Conservation (phyloP, 352 stramenopile genomes). For the Pythium aristosporum region DNA sequence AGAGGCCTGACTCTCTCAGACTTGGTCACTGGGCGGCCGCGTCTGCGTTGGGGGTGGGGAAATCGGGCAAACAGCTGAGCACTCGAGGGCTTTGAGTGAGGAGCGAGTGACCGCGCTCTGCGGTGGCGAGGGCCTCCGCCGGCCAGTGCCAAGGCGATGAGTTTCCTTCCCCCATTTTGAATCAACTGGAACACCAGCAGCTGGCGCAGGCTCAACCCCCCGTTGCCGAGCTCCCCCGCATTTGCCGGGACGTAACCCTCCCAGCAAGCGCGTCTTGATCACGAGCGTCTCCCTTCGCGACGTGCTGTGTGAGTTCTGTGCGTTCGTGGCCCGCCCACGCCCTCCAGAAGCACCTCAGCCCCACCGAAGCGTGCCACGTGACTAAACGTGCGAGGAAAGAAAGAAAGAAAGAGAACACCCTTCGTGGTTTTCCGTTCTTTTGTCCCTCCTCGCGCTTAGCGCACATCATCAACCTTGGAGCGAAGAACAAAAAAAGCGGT, state of each 20-base stretch:
- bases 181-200: slow-evolving; percentile 21
- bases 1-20: slow-evolving; percentile 25
- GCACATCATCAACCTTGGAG: not conserved
- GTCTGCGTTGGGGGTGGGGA: slow-evolving; percentile 23
- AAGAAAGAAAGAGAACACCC: not conserved
- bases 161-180: slow-evolving; percentile 26
- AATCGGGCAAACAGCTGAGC: slow-evolving; percentile 11
- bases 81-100: not conserved
- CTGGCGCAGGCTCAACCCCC: not conserved
- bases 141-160: slow-evolving; percentile 8
- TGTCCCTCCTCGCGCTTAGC: not conserved
- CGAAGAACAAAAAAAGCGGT: not conserved
- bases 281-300: not conserved
- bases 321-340: not conserved
- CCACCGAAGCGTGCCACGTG: too few relatives aligned
- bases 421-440: not conserved
- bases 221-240: not conserved
- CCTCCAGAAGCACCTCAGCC: not conserved
- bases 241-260: slow-evolving; percentile 4
- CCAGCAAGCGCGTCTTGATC: not conserved
- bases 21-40: slow-evolving; percentile 5
- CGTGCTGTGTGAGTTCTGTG: too few relatives aligned
- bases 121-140: not conserved
- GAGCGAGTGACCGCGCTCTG: not conserved
- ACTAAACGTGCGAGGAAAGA: not conserved